These are phyloP conservation scores for Mycena indigotica DNA, from an alignment of 768 basidiomycete genomes.

Conservation along the genomic window DNA sequence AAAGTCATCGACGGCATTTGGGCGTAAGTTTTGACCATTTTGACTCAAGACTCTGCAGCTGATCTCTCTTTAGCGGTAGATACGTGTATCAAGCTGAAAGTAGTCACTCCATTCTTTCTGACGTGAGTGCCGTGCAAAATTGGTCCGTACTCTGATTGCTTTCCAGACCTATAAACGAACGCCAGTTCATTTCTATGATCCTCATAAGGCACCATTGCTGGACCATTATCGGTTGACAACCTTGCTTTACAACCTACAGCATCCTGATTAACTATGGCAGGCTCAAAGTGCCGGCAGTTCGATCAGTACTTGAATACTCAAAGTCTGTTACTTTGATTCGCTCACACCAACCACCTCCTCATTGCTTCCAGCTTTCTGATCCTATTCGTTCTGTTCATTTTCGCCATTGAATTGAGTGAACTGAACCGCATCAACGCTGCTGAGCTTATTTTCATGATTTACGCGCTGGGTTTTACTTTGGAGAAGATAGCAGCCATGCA, in stretches of 20 bases:
- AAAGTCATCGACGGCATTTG: conserved; percentile 86
- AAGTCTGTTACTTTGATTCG: conserved; percentile 54
- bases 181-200: conserved; percentile 93
- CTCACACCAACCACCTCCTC: conserved; percentile 7
- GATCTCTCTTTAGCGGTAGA: conserved; percentile 59
- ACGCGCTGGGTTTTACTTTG: conserved; percentile 79
- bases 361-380: conserved; percentile 63
- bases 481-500: conserved; percentile 96
- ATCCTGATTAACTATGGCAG: conserved; percentile 37
- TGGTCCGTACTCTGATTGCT: neutral
- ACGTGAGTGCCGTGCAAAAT: conserved; percentile 50
- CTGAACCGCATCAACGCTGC: conserved; percentile 59
- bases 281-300: conserved; percentile 90
- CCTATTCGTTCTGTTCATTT: conserved; percentile 75
- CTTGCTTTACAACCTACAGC: neutral
- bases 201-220: conserved; percentile 88
- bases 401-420: conserved; percentile 77
- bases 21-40: conserved; percentile 49
- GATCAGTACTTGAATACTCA: conserved; percentile 84
- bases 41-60: neutral
- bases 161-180: conserved; percentile 87
- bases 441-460: conserved; percentile 79
- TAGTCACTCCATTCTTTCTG: conserved; percentile 85
- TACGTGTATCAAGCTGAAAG: conserved; percentile 92
- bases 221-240: conserved; percentile 85